Evolutionary conservation across 352 stramenopile species (phyloP).

Genomic region (Phytophthora nicotianae): DNA sequence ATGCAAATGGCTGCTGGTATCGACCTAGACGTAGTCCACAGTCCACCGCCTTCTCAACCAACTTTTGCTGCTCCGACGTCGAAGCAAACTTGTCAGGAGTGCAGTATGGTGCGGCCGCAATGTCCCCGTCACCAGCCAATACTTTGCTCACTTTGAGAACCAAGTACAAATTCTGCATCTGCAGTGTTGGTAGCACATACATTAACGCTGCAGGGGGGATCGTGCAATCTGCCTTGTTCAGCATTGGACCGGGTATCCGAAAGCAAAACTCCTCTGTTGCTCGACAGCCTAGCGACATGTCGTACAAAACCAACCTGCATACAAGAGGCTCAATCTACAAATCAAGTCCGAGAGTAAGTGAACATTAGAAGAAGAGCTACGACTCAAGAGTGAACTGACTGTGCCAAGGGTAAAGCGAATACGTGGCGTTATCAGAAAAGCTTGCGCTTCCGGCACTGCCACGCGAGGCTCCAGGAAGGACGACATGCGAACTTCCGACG

Average conservation of each 20-base stretch:
- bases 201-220: conserved; percentile 45
- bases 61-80: conserved; percentile 56
- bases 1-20: conserved; percentile 65
- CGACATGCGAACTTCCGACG: conserved; percentile 41
- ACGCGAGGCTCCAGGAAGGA: conserved; percentile 50
- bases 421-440: conserved; percentile 47
- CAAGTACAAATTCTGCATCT: conserved; percentile 55
- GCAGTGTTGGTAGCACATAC: conserved; percentile 60
- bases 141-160: conserved; percentile 76
- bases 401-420: conserved; percentile 61
- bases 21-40: conserved; percentile 49
- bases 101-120: conserved; percentile 62
- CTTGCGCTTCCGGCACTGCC: conserved; percentile 53
- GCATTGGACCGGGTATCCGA: conserved; percentile 35
- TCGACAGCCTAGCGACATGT: conserved; percentile 54
- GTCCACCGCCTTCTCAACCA: conserved; percentile 59
- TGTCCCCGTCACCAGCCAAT: conserved; percentile 57
- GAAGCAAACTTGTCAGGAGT: conserved; percentile 59
- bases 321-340: conserved; percentile 64
- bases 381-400: conserved; percentile 24
- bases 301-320: conserved; percentile 69
- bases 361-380: neutral
- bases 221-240: conserved; percentile 15
- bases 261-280: conserved; percentile 77
- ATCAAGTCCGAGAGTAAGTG: neutral